Base-by-base conservation (phyloP, 257 asterid species). In the Penstemon barbatus region DNA sequence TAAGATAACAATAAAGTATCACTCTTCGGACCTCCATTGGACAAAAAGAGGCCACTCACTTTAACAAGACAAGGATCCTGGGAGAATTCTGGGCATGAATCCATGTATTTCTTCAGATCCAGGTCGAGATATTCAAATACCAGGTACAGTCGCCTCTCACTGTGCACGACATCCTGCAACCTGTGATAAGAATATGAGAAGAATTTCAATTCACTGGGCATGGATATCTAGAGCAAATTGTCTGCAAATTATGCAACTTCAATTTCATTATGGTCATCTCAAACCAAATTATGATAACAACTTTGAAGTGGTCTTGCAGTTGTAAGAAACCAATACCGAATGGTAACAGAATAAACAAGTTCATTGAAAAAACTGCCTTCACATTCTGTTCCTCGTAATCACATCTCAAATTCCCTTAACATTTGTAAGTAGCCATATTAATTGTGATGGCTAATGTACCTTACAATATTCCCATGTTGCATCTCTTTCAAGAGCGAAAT, bases 31-130 rank as follows among this genome's bases (percentile, higher is more conserved):
- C 33, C 33, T 25, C 2, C 33, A 25, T 25, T 25, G 15, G 57
- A 43, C 69, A 58, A 63, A 75, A 54, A 64, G 61, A 79, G 74
- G 62, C 59, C 65, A 80, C 93, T 80, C 80, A 90, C 99, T 83
- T 87, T 93, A 57, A 87, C 82, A 52, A 81, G 71, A 56, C 81
- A 88, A 71, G 93, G 95, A 78, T 90, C 87, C 89, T 93, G 73
- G 6, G 96, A 80, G 83, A 93, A 87, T 49, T 88, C 96, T 39
- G 99, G 99, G 73, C 84, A 84, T 5, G 99, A 78, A 81, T 93
- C 99, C 99, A 93, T 93, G 75, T 93, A 97, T 69, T 93, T 93
- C 88, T 90, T 93, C 89, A 93, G 80, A 77, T 93, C 97, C 89
- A 90, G 81, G 81, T 93, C 99, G 79, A 93, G 89, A 72, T 90